These are phyloP conservation scores for Penicillium sp. DNA, from an alignment of 2,329 filamentous ascomycete species.

Conservation along the genomic window DNA sequence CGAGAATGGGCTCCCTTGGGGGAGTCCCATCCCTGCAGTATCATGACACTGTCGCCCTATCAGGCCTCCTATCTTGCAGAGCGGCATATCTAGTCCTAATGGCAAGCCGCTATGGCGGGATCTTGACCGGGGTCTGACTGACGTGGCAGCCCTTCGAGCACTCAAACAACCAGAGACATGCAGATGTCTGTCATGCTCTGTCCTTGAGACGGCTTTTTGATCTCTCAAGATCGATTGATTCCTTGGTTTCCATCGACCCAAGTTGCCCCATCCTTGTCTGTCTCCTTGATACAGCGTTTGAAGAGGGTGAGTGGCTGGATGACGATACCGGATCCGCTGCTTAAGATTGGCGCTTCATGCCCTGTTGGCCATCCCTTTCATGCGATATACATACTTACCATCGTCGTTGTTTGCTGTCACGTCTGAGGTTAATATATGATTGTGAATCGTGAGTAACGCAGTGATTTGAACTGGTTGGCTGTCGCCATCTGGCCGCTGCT, in stretches of 20 bases:
- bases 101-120: constrained; percentile 18
- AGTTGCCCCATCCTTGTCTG: neutral
- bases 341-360: neutral
- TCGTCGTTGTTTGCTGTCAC: constrained; percentile 17
- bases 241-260: constrained; percentile 1
- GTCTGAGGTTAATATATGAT: constrained; percentile 15
- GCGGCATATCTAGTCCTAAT: constrained; percentile 17
- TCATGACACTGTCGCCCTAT: constrained; percentile 19
- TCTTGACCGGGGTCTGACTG: constrained; percentile 29
- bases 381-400: neutral
- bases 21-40: constrained; percentile 16
- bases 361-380: neutral
- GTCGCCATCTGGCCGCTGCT: constrained; percentile 5
- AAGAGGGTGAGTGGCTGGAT: neutral
- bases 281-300: neutral
- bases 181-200: constrained; percentile 19
- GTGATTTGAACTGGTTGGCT: constrained; percentile 14
- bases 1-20: constrained; percentile 13
- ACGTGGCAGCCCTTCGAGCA: constrained; percentile 36
- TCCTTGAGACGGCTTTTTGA: constrained; percentile 18
- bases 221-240: constrained; percentile 9
- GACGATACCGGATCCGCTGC: neutral
- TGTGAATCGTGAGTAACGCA: neutral
- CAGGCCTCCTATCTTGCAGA: constrained; percentile 13
- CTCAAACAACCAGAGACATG: constrained; percentile 19